These are phyloP conservation scores for Botrytis fragariae DNA, from an alignment of 2,329 filamentous ascomycete species.

Conservation along the genomic window DNA sequence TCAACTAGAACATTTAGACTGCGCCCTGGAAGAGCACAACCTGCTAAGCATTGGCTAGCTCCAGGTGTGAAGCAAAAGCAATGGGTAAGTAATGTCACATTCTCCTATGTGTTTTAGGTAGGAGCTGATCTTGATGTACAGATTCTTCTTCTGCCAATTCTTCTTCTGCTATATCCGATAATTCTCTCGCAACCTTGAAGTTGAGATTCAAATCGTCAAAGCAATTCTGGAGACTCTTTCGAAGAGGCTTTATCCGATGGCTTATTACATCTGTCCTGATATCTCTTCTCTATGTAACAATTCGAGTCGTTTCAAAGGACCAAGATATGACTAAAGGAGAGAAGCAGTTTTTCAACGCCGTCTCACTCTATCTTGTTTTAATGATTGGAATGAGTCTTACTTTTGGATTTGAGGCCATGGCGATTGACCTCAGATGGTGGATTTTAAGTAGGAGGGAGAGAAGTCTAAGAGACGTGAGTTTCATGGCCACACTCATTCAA, in stretches of 20 bases:
- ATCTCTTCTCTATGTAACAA: not conserved
- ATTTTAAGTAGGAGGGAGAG: not conserved
- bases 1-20: not conserved
- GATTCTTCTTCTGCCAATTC: not conserved
- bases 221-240: not conserved
- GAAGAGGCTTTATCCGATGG: not conserved
- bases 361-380: not conserved
- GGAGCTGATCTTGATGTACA: not conserved
- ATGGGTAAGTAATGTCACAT: not conserved
- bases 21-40: not conserved
- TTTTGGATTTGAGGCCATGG: not conserved
- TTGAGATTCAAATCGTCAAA: not conserved
- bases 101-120: not conserved
- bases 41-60: not conserved
- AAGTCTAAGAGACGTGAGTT: not conserved
- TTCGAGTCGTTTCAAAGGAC: not conserved
- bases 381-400: not conserved
- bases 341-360: not conserved
- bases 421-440: not conserved
- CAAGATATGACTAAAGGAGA: not conserved
- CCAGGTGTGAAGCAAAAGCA: not conserved
- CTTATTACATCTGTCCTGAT: not conserved
- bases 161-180: not conserved
- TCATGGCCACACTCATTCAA: not conserved
- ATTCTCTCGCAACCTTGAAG: not conserved